Conservation (phyloP, 306 rosid genomes). For the Erythrophleum fordii region DNA sequence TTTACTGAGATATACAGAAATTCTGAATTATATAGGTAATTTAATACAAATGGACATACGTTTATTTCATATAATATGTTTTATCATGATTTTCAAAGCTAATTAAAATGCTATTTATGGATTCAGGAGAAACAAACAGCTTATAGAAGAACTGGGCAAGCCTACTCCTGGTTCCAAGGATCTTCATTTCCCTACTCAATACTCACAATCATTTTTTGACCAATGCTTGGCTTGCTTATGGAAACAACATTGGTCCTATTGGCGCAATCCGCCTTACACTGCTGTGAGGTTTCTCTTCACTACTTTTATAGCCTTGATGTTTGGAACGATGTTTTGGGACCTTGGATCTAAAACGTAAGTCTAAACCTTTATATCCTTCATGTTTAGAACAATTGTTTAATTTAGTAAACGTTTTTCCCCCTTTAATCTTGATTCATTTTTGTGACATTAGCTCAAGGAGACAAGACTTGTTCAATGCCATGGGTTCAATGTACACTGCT, state of each 20-base stretch:
- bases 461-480: constrained; percentile 63
- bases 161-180: constrained; percentile 63
- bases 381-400: constrained; percentile 50
- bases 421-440: constrained; percentile 23
- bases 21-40: constrained; percentile 67
- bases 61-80: background rate
- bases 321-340: constrained; percentile 68
- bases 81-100: background rate
- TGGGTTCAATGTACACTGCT: constrained; percentile 77
- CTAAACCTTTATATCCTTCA: constrained; percentile 27
- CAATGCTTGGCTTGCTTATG: constrained; percentile 85
- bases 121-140: constrained; percentile 79
- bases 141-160: constrained; percentile 59
- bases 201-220: constrained; percentile 59
- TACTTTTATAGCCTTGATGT: constrained; percentile 46
- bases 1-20: constrained; percentile 60
- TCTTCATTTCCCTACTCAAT: constrained; percentile 59
- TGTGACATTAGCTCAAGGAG: constrained; percentile 45
- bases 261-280: constrained; percentile 57
- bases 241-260: constrained; percentile 73
- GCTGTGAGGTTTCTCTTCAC: constrained; percentile 60
- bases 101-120: background rate
- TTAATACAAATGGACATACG: constrained; percentile 11
- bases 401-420: background rate
- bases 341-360: constrained; percentile 66